These are phyloP conservation scores for Panaeolus cyanescens DNA, from an alignment of 768 basidiomycete species.

Conservation along the genomic window DNA sequence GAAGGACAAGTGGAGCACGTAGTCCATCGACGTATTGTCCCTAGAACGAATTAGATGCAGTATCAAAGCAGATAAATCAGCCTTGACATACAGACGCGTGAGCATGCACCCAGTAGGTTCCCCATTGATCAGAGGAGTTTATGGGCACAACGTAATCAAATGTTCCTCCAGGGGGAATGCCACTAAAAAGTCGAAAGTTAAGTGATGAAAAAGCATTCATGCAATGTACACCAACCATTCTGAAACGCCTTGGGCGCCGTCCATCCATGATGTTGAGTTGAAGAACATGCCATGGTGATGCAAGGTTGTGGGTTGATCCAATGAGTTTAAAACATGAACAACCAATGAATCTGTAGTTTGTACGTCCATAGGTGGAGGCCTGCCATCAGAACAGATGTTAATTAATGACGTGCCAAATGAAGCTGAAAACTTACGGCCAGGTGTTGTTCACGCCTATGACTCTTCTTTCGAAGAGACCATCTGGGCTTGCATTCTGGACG, in stretches of 20 bases:
- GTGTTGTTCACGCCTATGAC: slow-evolving; percentile 89
- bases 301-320: slow-evolving; percentile 67
- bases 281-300: slow-evolving; percentile 98
- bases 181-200: slow-evolving; percentile 40
- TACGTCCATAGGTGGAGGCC: slow-evolving; percentile 82
- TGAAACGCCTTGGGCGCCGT: slow-evolving; percentile 80
- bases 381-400: slow-evolving; percentile 25
- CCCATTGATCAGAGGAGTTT: slow-evolving; percentile 68
- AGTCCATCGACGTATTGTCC: slow-evolving; percentile 95
- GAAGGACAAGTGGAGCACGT: slow-evolving; percentile 82
- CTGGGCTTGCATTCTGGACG: slow-evolving; percentile 77
- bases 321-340: slow-evolving; percentile 75
- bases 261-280: slow-evolving; percentile 84
- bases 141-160: slow-evolving; percentile 79
- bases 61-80: neutral
- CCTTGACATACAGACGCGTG: slow-evolving; percentile 51
- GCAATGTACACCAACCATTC: slow-evolving; percentile 64
- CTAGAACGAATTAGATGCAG: slow-evolving; percentile 29
- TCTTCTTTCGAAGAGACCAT: slow-evolving; percentile 73
- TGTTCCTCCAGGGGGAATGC: slow-evolving; percentile 72
- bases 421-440: slow-evolving; percentile 75
- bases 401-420: neutral
- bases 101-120: slow-evolving; percentile 82
- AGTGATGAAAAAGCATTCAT: neutral
- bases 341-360: slow-evolving; percentile 70